Evolutionary conservation across 306 rosid genomes (phyloP).

Genomic region (Quercus mongolica): DNA sequence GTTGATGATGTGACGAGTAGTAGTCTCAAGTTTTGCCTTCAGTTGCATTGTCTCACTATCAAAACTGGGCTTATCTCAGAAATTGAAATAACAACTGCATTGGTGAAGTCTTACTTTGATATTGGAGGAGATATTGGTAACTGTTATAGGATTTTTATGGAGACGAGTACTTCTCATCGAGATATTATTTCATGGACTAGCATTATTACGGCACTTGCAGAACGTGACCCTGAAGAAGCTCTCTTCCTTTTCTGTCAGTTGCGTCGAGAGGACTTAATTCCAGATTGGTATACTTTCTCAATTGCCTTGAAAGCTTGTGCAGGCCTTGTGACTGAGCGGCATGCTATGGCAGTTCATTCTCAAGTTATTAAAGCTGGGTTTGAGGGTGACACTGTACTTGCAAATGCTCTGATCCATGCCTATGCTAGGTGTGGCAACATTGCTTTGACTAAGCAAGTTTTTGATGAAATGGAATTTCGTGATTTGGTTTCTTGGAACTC

Average conservation of each 20-base stretch:
- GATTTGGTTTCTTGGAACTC: conserved; percentile 93
- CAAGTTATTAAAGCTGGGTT: conserved; percentile 64
- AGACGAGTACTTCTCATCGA: conserved; percentile 36
- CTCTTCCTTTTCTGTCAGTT: conserved; percentile 62
- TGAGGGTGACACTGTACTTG: conserved; percentile 54
- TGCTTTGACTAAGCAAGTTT: conserved; percentile 57
- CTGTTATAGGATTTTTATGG: conserved; percentile 67
- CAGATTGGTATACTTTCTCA: conserved; percentile 77
- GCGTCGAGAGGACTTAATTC: conserved; percentile 43
- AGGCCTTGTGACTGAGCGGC: conserved; percentile 57
- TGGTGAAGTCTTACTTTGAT: conserved; percentile 65
- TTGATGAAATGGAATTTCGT: conserved; percentile 37
- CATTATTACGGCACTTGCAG: conserved; percentile 62
- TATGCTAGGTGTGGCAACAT: conserved; percentile 81
- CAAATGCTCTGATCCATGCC: conserved; percentile 82
- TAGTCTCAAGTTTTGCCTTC: conserved; percentile 43
- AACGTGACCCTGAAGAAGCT: conserved; percentile 67
- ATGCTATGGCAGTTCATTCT: conserved; percentile 58
- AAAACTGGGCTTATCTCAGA: conserved; percentile 55
- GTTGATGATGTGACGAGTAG: background rate
- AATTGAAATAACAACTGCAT: conserved; percentile 67
- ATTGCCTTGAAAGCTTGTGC: conserved; percentile 78
- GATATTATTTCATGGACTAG: conserved; percentile 90
- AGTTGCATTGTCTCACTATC: conserved; percentile 62
- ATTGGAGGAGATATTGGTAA: conserved; percentile 54